A percentile compares a stretch with the other conserved stretches of the same genome.
Conservation (phyloP, 345 rosid genomes). For the Acer negundo region DNA sequence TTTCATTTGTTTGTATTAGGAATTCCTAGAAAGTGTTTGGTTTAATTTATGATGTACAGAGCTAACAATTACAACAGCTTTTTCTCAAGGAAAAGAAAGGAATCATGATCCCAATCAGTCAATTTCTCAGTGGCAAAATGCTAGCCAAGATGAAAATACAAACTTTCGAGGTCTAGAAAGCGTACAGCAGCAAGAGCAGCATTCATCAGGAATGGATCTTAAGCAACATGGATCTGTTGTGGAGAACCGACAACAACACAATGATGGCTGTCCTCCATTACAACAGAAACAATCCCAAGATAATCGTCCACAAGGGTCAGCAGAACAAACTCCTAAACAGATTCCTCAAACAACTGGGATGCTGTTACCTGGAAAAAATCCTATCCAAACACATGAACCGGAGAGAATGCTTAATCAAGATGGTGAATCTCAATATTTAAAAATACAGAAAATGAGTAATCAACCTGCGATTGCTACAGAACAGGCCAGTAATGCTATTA, state of each 20-base stretch:
- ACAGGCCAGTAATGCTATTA: constrained; percentile 47
- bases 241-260: constrained; percentile 47
- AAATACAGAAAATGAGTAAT: constrained; percentile 63
- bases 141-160: constrained; percentile 45
- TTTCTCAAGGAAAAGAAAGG: constrained; percentile 42
- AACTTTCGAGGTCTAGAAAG: constrained; percentile 40
- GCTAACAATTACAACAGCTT: constrained; percentile 30
- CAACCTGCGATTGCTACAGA: constrained; percentile 60
- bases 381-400: constrained; percentile 39
- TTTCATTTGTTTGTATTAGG: constrained; percentile 5
- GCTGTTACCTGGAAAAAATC: constrained; percentile 54
- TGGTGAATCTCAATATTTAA: constrained; percentile 60
- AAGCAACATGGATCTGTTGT: constrained; percentile 43
- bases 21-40: background rate
- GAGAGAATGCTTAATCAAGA: constrained; percentile 50
- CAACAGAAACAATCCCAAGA: constrained; percentile 62
- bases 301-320: constrained; percentile 42
- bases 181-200: constrained; percentile 54
- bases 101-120: constrained; percentile 45
- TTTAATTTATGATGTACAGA: constrained; percentile 13
- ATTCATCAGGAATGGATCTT: constrained; percentile 34
- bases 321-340: constrained; percentile 50
- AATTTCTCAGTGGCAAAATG: constrained; percentile 52
- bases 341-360: constrained; percentile 50
- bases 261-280: constrained; percentile 30